Evolutionary conservation across 495 filamentous ascomycete genomes (phyloP).

Genomic region (Penicillium angulare): DNA sequence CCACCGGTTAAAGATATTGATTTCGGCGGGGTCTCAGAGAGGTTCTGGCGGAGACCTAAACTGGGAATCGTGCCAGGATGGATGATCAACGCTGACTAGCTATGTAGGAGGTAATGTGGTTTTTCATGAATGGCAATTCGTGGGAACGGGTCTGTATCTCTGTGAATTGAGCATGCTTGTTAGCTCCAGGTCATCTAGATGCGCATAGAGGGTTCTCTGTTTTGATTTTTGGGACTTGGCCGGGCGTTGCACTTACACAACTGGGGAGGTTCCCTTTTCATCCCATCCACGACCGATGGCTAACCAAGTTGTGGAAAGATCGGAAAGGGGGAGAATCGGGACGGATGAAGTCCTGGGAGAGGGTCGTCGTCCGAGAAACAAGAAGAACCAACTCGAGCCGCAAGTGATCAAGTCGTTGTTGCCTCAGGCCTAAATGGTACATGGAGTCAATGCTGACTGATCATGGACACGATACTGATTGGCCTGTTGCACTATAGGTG

Average conservation of each 20-base stretch:
- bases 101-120: background rate
- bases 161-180: background rate
- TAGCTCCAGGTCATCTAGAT: background rate
- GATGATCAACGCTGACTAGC: background rate
- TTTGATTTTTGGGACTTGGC: background rate
- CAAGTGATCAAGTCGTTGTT: background rate
- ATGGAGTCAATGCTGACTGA: conserved; percentile 1
- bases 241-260: background rate
- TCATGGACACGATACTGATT: too few species aligned
- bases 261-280: background rate
- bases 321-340: conserved; percentile 4
- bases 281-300: background rate
- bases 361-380: conserved; percentile 9
- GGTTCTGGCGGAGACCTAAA: background rate
- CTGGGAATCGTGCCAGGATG: too few species aligned
- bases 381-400: conserved; percentile 1
- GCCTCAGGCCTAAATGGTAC: background rate
- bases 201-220: background rate
- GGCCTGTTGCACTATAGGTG: too few species aligned
- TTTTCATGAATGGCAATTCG: background rate
- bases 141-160: background rate
- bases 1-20: too few species aligned
- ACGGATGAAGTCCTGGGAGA: conserved; percentile 1
- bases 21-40: too few species aligned
- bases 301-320: background rate